These are phyloP conservation scores for Leccinellum albellum DNA, from an alignment of 768 basidiomycete genomes.

Conservation along the genomic window DNA sequence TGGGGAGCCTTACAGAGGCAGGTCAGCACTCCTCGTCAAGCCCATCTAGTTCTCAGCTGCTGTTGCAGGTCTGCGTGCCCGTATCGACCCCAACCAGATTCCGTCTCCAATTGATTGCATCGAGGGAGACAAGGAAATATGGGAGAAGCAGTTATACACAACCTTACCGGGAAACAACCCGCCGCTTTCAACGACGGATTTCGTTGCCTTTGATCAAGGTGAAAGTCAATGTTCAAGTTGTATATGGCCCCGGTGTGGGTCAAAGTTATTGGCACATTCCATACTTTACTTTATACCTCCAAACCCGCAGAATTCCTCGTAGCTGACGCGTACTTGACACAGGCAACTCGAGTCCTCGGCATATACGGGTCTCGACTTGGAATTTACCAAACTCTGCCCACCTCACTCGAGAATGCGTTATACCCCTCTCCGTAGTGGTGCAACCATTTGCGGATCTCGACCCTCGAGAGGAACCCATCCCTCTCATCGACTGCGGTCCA, in stretches of 20 bases:
- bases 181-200: conserved; percentile 86
- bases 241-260: not conserved
- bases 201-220: conserved; percentile 89
- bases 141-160: conserved; percentile 68
- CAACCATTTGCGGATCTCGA: conserved; percentile 90
- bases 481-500: conserved; percentile 67
- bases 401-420: conserved; percentile 73
- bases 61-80: conserved; percentile 63
- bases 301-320: not conserved
- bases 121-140: conserved; percentile 74
- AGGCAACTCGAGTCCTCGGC: conserved; percentile 92
- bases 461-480: conserved; percentile 73
- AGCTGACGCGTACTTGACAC: conserved; percentile 13
- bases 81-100: conserved; percentile 84
- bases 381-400: conserved; percentile 78
- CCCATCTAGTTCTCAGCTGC: conserved; percentile 2
- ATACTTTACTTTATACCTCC: not conserved
- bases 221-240: conserved; percentile 4
- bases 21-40: conserved; percentile 2
- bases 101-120: conserved; percentile 85
- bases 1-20: conserved; percentile 46
- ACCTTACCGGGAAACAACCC: conserved; percentile 60
- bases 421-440: conserved; percentile 81
- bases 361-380: conserved; percentile 87
- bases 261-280: not conserved